Evolutionary conservation across 192 early-diverging fungal species (phyloP), one percentile per base, ranked within the genome.

Genomic region (Entomortierella lignicola): DNA sequence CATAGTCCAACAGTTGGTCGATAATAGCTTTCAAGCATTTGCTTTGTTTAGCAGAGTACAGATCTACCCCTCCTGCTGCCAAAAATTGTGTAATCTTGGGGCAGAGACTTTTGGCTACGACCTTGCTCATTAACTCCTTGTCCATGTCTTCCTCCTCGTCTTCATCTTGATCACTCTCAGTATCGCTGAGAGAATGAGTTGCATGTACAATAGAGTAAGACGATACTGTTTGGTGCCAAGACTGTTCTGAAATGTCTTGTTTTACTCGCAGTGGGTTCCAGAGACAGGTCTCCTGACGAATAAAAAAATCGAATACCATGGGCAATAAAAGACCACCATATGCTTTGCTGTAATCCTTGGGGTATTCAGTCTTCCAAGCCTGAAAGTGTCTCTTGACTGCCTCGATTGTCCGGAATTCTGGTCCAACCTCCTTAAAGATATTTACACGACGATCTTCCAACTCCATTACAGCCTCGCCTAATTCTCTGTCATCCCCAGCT

Each of bases 321-420:
- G 88, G 85, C 68, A 89, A 41, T 32, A 85, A 77, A 0, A 89
- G 69, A 0, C 83, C 84, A 15, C 88, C 88, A 69, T 85, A 89
- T 0, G 88, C 88, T 52, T 87, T 87, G 42, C 63, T 62, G 63
- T 89, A 89, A 55, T 89, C 88, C 34, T 83, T 84, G 47, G 67
- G 71, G 42, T 83, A 86, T 0, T 86, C 66, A 0, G 71, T 77
- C 39, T 86, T 87, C 86, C 86, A 89, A 4, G 77, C 79, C 30
- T 83, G 81, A 71, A 89, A 89, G 47, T 69, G 72, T 42, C 69
- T 60, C 65, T 83, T 87, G 0, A 89, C 85, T 17, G 73, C 68
- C 29, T 59, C 37, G 6, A 89, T 47, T 0, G 82, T 63, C n/a
- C 63, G 67, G 30, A 86, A 89, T 23, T 86, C 86, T 26, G 83